Conservation (phyloP, 352 stramenopile species). For the Phytophthora europaea region DNA sequence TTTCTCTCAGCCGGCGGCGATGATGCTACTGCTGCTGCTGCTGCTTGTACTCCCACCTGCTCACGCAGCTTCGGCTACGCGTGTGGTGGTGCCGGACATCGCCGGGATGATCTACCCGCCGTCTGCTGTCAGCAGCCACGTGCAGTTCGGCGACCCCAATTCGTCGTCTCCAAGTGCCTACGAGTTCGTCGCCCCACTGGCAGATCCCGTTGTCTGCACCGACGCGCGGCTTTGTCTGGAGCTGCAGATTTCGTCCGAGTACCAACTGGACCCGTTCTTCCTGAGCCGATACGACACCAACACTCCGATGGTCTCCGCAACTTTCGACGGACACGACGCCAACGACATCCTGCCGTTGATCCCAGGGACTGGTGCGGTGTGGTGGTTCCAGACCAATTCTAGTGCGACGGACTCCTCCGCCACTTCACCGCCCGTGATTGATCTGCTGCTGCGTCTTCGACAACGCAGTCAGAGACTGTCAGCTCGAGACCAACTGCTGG, state of each 20-base stretch:
- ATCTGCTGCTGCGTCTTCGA: conserved; percentile 44
- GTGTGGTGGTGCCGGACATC: conserved; percentile 33
- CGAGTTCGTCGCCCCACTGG: conserved; percentile 15
- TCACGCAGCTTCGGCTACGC: neutral
- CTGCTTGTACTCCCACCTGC: neutral
- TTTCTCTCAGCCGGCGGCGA: neutral
- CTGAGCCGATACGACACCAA: conserved; percentile 39
- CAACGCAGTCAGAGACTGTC: conserved; percentile 47
- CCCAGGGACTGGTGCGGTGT: conserved; percentile 24
- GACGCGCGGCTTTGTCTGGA: conserved; percentile 36
- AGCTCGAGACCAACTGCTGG: conserved; percentile 39
- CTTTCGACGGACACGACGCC: conserved; percentile 32
- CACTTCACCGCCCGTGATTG: conserved; percentile 15
- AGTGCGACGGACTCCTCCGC: neutral
- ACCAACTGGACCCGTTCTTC: conserved; percentile 39
- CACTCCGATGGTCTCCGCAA: conserved; percentile 26
- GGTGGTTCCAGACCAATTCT: conserved; percentile 40
- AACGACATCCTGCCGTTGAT: conserved; percentile 31
- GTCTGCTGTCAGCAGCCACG: conserved; percentile 20
- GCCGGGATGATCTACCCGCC: conserved; percentile 45
- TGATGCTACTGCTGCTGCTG: neutral
- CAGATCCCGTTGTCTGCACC: neutral
- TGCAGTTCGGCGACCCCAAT: conserved; percentile 23
- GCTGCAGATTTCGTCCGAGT: conserved; percentile 41
- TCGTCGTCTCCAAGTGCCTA: conserved; percentile 9